These are phyloP conservation scores for Solanum virginianum DNA, from an alignment of 257 asterid species.

Conservation along the genomic window DNA sequence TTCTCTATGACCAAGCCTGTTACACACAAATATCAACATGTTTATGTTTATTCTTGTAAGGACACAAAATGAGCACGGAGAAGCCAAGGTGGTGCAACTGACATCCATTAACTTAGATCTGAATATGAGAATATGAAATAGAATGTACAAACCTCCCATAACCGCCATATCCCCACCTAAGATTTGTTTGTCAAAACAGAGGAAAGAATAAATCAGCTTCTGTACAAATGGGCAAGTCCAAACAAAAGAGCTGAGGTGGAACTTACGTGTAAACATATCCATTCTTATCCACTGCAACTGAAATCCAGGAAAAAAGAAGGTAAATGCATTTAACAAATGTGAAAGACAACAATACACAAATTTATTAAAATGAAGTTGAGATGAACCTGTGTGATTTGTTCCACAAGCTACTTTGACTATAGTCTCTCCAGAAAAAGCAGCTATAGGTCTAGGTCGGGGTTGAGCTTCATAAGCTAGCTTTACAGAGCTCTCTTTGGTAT, in stretches of 20 bases:
- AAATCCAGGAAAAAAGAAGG: conserved; percentile 15
- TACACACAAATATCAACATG: conserved; percentile 1
- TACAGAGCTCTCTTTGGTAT: conserved; percentile 92
- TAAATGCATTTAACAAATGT: conserved; percentile 1
- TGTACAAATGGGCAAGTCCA: background rate
- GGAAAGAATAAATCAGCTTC: background rate
- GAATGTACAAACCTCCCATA: conserved; percentile 67
- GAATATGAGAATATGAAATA: background rate
- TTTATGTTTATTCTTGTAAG: background rate
- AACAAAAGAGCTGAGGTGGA: conserved; percentile 1
- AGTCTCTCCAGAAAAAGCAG: conserved; percentile 80
- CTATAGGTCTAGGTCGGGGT: conserved; percentile 79
- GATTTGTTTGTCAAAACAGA: background rate
- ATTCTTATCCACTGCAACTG: conserved; percentile 88
- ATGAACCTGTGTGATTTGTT: conserved; percentile 81
- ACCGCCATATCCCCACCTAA: conserved; percentile 98
- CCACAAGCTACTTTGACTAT: conserved; percentile 93
- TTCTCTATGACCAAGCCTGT: conserved; percentile 96
- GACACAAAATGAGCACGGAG: background rate
- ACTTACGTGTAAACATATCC: conserved; percentile 98
- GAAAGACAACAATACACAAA: background rate
- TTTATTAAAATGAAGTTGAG: background rate
- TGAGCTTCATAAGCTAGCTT: conserved; percentile 97
- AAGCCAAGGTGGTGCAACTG: background rate
- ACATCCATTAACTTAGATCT: background rate